Conservation (phyloP, 495 filamentous ascomycete species). For the Penicillium parvum region DNA sequence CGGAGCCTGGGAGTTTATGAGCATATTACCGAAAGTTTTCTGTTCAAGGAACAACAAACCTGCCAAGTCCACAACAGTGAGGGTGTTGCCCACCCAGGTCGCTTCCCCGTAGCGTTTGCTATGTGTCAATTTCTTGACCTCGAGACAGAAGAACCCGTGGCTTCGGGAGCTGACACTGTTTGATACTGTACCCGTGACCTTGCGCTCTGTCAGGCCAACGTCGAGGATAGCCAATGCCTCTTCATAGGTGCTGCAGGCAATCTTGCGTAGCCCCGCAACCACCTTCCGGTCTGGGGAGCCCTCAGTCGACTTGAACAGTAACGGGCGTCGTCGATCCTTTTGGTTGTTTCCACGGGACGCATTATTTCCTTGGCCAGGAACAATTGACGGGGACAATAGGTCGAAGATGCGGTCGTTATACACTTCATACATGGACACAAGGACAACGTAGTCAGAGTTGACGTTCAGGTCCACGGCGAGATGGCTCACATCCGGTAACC, state of each 20-base stretch:
- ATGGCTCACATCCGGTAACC: conserved; percentile 68
- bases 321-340: conserved; percentile 69
- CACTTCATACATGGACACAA: conserved; percentile 98
- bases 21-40: not conserved
- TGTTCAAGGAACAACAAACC: conserved; percentile 44
- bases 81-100: conserved; percentile 71
- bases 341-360: conserved; percentile 40
- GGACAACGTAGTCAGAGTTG: conserved; percentile 76
- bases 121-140: conserved; percentile 77
- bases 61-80: conserved; percentile 91
- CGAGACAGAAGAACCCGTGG: conserved; percentile 95
- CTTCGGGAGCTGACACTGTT: conserved; percentile 86
- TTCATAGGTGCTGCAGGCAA: conserved; percentile 77
- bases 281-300: conserved; percentile 79
- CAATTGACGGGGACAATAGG: conserved; percentile 60
- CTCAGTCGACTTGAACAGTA: conserved; percentile 88
- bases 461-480: conserved; percentile 63
- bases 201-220: conserved; percentile 78
- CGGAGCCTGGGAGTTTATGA: conserved; percentile 56
- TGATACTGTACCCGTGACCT: conserved; percentile 83
- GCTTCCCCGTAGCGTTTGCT: conserved; percentile 46
- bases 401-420: conserved; percentile 99
- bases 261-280: conserved; percentile 85
- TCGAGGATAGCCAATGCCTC: conserved; percentile 91
- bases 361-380: conserved; percentile 33